Evolutionary conservation across 192 early-diverging fungal genomes (phyloP).

Genomic region (Kickxella alabastrina): DNA sequence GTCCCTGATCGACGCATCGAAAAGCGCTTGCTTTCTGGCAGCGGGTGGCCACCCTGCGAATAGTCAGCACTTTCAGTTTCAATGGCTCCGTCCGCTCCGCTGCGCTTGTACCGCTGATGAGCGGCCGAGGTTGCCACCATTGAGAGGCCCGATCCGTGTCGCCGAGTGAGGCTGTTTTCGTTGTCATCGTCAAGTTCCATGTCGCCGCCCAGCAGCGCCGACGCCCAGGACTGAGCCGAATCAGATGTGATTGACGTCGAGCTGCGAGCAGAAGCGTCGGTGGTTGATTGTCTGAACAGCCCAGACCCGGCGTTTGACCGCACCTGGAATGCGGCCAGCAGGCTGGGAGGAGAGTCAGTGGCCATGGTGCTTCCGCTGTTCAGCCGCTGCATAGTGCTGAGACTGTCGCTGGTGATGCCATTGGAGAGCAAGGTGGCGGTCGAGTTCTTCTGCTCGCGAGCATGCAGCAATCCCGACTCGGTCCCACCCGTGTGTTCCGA

Average conservation of each 20-base stretch:
- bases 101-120: too few species aligned
- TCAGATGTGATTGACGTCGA: conserved; percentile 34
- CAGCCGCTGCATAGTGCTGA: conserved; percentile 9
- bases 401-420: conserved; percentile 9
- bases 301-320: conserved; percentile 21
- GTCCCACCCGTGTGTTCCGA: conserved; percentile 1
- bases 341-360: conserved; percentile 18
- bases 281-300: conserved; percentile 19
- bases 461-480: background rate
- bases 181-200: conserved; percentile 9
- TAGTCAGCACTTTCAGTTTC: background rate
- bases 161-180: background rate
- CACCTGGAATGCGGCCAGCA: conserved; percentile 31
- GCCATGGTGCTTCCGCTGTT: conserved; percentile 1
- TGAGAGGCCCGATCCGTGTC: conserved; percentile 6
- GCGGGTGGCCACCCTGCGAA: conserved; percentile 1
- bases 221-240: conserved; percentile 35
- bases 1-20: conserved; percentile 32
- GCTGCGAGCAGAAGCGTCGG: conserved; percentile 35
- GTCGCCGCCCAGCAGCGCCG: conserved; percentile 26
- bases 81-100: too few species aligned
- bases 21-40: conserved; percentile 3
- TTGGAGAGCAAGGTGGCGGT: background rate
- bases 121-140: too few species aligned
- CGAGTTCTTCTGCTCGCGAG: background rate